Conservation (phyloP, 257 asterid species). For the Marsdenia floribunda region DNA sequence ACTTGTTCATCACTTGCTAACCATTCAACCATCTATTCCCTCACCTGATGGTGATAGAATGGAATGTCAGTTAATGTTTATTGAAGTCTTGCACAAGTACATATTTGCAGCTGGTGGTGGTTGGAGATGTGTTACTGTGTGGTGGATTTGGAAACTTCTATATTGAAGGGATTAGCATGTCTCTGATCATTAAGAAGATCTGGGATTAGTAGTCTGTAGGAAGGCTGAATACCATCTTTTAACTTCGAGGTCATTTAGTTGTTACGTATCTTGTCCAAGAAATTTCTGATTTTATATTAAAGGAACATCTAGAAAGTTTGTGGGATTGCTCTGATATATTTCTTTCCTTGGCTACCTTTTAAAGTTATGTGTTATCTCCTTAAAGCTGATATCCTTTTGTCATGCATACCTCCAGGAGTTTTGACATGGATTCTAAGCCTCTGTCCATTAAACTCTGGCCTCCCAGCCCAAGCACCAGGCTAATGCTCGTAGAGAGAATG, state of each 20-base stretch:
- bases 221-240: neutral
- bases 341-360: neutral
- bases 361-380: neutral
- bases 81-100: neutral
- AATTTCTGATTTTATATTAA: neutral
- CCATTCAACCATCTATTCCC: neutral
- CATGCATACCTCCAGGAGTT: conserved; percentile 25
- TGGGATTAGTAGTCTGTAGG: neutral
- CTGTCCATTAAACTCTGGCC: conserved; percentile 77
- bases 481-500: conserved; percentile 76
- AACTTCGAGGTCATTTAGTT: neutral
- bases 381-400: neutral
- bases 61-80: neutral
- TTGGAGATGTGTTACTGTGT: neutral
- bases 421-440: conserved; percentile 50
- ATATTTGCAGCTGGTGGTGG: neutral
- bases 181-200: neutral
- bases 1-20: neutral
- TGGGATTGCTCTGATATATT: neutral
- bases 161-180: neutral
- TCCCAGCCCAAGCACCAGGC: conserved; percentile 59
- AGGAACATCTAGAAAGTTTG: neutral
- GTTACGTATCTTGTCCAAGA: neutral
- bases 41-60: neutral
- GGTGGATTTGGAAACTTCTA: neutral